Percentiles rank a stretch among this genome's conserved stretches.
Evolutionary conservation across 192 early-diverging fungal species (phyloP).

Genomic region (Rhizoclosmatium globosum): DNA sequence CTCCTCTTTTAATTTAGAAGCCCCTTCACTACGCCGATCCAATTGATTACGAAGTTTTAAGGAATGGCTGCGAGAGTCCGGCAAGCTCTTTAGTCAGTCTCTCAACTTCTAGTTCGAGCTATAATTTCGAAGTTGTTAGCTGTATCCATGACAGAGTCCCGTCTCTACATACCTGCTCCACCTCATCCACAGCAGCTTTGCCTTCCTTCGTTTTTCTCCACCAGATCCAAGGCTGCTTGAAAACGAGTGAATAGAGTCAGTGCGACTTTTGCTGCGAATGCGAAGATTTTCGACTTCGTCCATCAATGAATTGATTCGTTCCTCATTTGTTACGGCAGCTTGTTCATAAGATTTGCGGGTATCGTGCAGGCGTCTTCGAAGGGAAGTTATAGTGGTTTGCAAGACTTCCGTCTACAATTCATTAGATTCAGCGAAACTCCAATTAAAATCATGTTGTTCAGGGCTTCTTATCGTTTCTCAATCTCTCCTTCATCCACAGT

Average conservation of each 20-base stretch:
- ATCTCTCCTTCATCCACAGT: too few relatives aligned
- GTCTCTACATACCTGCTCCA: too few relatives aligned
- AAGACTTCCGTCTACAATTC: not conserved
- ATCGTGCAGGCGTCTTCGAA: not conserved
- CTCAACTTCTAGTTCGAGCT: not conserved
- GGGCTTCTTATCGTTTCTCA: too few relatives aligned
- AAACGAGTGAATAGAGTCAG: too few relatives aligned
- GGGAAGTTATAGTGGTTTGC: not conserved
- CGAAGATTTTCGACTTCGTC: not conserved
- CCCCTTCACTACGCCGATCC: conserved; percentile 5
- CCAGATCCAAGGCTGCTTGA: too few relatives aligned
- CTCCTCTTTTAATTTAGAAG: not conserved
- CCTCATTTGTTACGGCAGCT: not conserved
- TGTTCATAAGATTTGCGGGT: not conserved
- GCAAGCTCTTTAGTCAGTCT: conserved; percentile 3
- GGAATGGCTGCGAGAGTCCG: not conserved
- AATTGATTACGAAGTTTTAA: not conserved
- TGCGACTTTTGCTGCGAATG: too few relatives aligned
- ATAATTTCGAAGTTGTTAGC: too few relatives aligned
- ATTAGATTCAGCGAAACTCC: not conserved
- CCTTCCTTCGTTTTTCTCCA: too few relatives aligned
- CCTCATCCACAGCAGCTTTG: too few relatives aligned
- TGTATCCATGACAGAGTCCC: too few relatives aligned
- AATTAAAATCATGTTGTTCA: too few relatives aligned
- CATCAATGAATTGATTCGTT: not conserved